A percentile compares a stretch with the other conserved stretches of the same genome.
These are phyloP conservation scores for Paecilomyces formosus DNA, from an alignment of 2,329 filamentous ascomycete species.

Conservation along the genomic window DNA sequence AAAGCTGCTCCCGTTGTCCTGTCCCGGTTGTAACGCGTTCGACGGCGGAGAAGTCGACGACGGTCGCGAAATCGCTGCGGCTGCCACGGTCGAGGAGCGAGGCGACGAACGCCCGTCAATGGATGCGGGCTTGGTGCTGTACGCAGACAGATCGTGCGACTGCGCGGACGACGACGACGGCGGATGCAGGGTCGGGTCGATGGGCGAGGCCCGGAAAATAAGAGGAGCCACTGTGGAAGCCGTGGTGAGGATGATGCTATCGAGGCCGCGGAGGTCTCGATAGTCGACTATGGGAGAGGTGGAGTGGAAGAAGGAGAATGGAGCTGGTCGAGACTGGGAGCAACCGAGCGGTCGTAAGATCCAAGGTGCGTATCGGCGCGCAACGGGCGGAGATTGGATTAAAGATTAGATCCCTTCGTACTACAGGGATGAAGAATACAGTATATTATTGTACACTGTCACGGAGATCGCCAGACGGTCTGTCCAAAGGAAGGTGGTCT, in stretches of 20 bases:
- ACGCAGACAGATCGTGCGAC: slow-evolving; percentile 24
- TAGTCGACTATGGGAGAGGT: slow-evolving; percentile 21
- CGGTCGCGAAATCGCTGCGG: slow-evolving; percentile 45
- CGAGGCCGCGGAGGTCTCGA: slow-evolving; percentile 24
- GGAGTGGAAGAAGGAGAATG: slow-evolving; percentile 1
- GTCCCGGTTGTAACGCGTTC: slow-evolving; percentile 24
- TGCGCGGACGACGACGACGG: slow-evolving; percentile 38
- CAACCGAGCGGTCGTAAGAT: neutral
- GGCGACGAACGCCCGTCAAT: slow-evolving; percentile 40
- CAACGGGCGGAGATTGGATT: neutral
- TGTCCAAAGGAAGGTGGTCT: neutral
- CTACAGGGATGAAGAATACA: neutral
- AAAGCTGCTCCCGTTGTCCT: slow-evolving; percentile 17
- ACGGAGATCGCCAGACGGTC: neutral
- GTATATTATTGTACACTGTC: neutral
- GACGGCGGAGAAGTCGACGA: slow-evolving; percentile 46
- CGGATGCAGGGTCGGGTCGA: slow-evolving; percentile 41
- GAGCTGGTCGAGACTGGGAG: neutral
- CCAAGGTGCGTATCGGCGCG: neutral
- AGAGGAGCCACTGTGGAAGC: slow-evolving; percentile 54
- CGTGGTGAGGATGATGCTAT: slow-evolving; percentile 32
- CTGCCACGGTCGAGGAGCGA: slow-evolving; percentile 36
- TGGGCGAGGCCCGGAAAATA: slow-evolving; percentile 53
- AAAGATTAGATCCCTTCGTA: neutral
- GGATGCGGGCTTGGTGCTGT: slow-evolving; percentile 34